Percentiles rank a stretch among this genome's conserved stretches.
Evolutionary conservation across 2,329 filamentous ascomycete species (phyloP).

Genomic region (Eutypa lata): DNA sequence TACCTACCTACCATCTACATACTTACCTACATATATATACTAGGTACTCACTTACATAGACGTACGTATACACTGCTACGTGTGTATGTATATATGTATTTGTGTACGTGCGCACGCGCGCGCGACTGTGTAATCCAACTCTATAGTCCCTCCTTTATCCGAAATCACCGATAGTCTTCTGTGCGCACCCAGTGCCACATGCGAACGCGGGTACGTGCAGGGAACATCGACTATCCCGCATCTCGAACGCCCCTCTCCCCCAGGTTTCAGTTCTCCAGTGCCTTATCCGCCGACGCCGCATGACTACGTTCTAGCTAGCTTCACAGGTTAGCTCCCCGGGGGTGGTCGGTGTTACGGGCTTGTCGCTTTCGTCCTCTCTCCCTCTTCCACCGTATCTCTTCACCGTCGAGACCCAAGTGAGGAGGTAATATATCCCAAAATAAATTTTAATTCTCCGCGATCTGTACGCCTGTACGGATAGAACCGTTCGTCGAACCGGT

Average conservation of each 20-base stretch:
- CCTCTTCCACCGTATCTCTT: slow-evolving; percentile 12
- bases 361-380: slow-evolving; percentile 10
- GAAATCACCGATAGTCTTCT: slow-evolving; percentile 22
- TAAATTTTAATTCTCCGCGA: slow-evolving; percentile 24
- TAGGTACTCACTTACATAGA: background rate
- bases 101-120: background rate
- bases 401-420: background rate
- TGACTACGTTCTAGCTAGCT: slow-evolving; percentile 29
- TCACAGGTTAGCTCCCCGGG: slow-evolving; percentile 13
- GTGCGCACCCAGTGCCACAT: slow-evolving; percentile 27
- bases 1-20: background rate
- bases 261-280: slow-evolving; percentile 32
- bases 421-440: slow-evolving; percentile 4
- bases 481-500: slow-evolving; percentile 25
- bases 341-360: slow-evolving; percentile 23
- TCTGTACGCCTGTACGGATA: slow-evolving; percentile 28
- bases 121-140: background rate
- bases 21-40: background rate
- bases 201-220: slow-evolving; percentile 36
- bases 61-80: background rate
- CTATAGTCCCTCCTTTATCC: slow-evolving; percentile 11
- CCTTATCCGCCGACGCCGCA: slow-evolving; percentile 31
- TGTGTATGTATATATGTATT: background rate
- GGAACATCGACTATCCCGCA: slow-evolving; percentile 33
- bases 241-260: slow-evolving; percentile 9